Evolutionary conservation across 305 asterid species (phyloP), one percentile per base, ranked within the genome.

Genomic region (Lippia alba): DNA sequence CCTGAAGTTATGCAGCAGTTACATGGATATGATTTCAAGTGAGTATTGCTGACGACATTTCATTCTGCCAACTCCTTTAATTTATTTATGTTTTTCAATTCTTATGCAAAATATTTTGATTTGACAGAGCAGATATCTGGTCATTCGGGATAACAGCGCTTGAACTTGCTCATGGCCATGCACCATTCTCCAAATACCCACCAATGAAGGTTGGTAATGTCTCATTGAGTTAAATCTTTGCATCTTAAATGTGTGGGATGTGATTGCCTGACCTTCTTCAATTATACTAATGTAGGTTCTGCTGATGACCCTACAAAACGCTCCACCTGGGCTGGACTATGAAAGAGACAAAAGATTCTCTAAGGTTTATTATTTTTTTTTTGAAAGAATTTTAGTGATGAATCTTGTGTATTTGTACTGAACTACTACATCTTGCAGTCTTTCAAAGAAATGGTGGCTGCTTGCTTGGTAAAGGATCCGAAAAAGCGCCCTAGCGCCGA

Each of bases 121-220:
- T 81, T 67, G 81, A 79, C 93, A 95, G 99, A 85, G 99, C 98
- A 73, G 99, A 95, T 84, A 95, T 92, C 50, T 95, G 99, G 99
- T 95, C 99, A 64, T 86, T 95, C 44, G 99, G 99, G 71, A 95
- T 95, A 78, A 92, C 99, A 59, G 98, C 99, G 17, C 99, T 90
- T 74, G 99, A 95, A 81, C 98, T 92, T 84, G 99, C 99, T 77
- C 99, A 95, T 84, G 99, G 98, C 58, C 99, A 89, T 65, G 99
- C 99, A 50, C 99, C 99, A 56, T 95, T 95, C 80, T 95, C 99
- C 59, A 95, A 95, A 84, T 95, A 95, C 79, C 99, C 99, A 0
- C 99, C 99, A 12, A 95, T 95, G 99, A 95, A 95, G 99, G 99
- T 91, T 74, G 61, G 58, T 70, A 72, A 61, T 24, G 14, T 59